Conservation (phyloP, 371 early-diverging fungal species). For the Batkoa obscura region DNA sequence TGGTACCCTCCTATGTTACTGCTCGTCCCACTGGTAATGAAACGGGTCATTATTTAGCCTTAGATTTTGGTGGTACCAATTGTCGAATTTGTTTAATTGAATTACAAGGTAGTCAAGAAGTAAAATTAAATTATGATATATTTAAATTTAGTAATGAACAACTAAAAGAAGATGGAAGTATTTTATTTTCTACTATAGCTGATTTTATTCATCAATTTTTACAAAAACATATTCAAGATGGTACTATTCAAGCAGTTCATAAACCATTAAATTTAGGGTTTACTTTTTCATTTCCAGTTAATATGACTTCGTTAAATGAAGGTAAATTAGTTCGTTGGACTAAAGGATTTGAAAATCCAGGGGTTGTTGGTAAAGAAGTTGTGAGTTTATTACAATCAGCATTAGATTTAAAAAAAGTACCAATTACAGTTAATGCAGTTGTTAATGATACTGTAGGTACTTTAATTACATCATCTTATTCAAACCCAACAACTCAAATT, state of each 20-base stretch:
- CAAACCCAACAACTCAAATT: constrained; percentile 52
- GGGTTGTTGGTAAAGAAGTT: constrained; percentile 73
- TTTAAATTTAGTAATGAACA: constrained; percentile 54
- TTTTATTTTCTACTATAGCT: constrained; percentile 66
- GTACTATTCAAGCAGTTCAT: constrained; percentile 9
- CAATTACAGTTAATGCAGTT: constrained; percentile 62
- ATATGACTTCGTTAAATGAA: constrained; percentile 51
- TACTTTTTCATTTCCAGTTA: constrained; percentile 88
- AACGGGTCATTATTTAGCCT: constrained; percentile 63
- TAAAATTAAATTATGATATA: constrained; percentile 47
- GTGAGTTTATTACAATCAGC: constrained; percentile 69
- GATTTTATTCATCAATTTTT: constrained; percentile 66
- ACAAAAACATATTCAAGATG: constrained; percentile 15
- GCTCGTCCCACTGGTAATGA: constrained; percentile 60
- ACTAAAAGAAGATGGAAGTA: constrained; percentile 36
- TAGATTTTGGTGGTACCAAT: constrained; percentile 92
- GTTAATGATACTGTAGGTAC: constrained; percentile 96
- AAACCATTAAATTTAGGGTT: constrained; percentile 54
- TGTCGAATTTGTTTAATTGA: constrained; percentile 74
- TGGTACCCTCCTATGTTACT: constrained; percentile 73
- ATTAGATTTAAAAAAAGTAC: constrained; percentile 46
- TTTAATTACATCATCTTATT: constrained; percentile 66
- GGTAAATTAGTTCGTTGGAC: constrained; percentile 76
- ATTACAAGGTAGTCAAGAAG: constrained; percentile 53
- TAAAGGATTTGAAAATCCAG: constrained; percentile 69